Evolutionary conservation across 2,329 filamentous ascomycete species (phyloP), one percentile per base, ranked within the genome.

Genomic region (Diaporthe vaccinii): DNA sequence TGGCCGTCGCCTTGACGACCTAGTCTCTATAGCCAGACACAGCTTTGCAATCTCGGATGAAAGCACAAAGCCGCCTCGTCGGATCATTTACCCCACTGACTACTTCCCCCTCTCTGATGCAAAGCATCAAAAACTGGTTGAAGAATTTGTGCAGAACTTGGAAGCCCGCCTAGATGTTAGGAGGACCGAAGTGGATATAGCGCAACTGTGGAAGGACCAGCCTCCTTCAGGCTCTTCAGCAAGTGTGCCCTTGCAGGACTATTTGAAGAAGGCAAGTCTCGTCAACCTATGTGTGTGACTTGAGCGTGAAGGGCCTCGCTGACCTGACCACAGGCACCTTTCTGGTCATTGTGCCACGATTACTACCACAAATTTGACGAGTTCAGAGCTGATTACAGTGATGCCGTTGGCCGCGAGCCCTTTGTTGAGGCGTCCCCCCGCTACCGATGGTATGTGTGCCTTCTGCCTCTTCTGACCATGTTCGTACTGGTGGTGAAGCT

Each of bases 281-380:
- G 15, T 15, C 20, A 25, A 22, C 0, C 34, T 8, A 1, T 53
- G 17, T 7, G 4, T 7, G 44, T 14, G 1, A 12, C 5, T 8
- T 31, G 22, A 9, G 12, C 20, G 20, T 6, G 22, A 8, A 8
- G 7, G 4, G 8, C 7, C 14, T 14, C 17, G 25, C 39, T 75
- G 28, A 69, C 39, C 3, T 46, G 10, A 49, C 41, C 10, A 9
- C 7, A 76, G 75, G 75, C 75, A 12, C 75, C 75, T 2, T 69
- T 72, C 31, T 73, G 59, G 73, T 76, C 75, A 12, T 67, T 76
- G 15, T 72, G 68, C 12, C 72, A 70, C 44, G 75, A 76, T 10
- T 75, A 53, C 20, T 73, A 73, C 31, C 73, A 70, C 14, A 17
- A 25, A 41, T 55, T 20, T 9, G 71, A 72, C 15, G 14, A 69